Evolutionary conservation across 768 basidiomycete species (phyloP), one percentile per base, ranked within the genome.

Genomic region (Serendipita indica): DNA sequence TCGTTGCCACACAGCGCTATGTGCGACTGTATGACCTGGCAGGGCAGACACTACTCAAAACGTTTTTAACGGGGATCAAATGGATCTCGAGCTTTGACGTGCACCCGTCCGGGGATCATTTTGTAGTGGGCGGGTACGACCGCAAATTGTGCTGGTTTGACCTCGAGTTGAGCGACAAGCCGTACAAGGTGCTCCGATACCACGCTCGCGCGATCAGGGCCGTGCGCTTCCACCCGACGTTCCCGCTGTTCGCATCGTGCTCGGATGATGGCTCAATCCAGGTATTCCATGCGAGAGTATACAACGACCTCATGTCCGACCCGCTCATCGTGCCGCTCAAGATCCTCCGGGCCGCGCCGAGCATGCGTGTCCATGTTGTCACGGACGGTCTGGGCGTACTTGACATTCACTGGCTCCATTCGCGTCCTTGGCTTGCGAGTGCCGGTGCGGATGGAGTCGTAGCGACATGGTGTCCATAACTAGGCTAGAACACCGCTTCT

Each of bases 71-170:
- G n/a, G 93, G 93, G 57, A 87, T 94, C 63, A 84, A 82, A 68
- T 98, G 94, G 94, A 97, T 99, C 67, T 96, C 92, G 33, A 88
- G 82, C 7, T 85, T 99, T 84, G 93, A 98, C 68, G 79, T 99
- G 25, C 96, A 99, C 71, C 89, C 94, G 20, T 85, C 86, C 56
- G 90, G 90, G 28, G 93, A 98, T 66, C 92, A 99, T 74, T 75
- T 99, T 61, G 90, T 99, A 62, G 89, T 99, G 54, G 96, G 96
- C 60, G 90, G 90, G 46, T 98, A 98, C 70, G 96, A 99, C 73
- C 84, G 88, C 64, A 96, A 97, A 70, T 73, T 99, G 14, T 93
- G 91, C 69, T 99, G 96, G 96, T 98, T 98, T 70, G 96, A 99
- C 73, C 75, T 99, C 63, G 96, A 98, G 67, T 81, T 99, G 58